Conservation (phyloP, 2,329 filamentous ascomycete genomes). For the Ascochyta viciae-villosae region DNA sequence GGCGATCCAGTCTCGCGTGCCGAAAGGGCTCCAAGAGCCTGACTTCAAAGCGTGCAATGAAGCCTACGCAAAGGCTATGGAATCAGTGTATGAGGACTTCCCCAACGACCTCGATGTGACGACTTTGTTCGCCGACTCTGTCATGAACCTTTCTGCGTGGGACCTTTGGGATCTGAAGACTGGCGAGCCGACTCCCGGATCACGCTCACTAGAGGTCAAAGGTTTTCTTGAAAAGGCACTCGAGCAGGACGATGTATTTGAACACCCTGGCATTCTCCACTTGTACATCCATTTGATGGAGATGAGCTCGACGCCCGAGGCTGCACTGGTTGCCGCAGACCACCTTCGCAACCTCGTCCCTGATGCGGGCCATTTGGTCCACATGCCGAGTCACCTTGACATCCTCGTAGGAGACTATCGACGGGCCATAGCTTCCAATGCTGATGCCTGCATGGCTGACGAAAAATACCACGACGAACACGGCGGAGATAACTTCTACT, state of each 20-base stretch:
- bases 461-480: constrained; percentile 67
- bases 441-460: constrained; percentile 71
- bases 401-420: constrained; percentile 75
- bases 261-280: constrained; percentile 75
- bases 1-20: constrained; percentile 61
- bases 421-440: constrained; percentile 70
- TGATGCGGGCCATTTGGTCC: constrained; percentile 73
- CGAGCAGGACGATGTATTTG: constrained; percentile 53
- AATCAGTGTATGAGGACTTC: constrained; percentile 60
- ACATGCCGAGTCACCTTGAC: constrained; percentile 82
- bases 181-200: constrained; percentile 61
- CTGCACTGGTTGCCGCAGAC: constrained; percentile 67
- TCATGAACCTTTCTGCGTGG: constrained; percentile 73
- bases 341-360: constrained; percentile 69
- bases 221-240: constrained; percentile 66
- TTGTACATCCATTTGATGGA: constrained; percentile 81
- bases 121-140: constrained; percentile 67
- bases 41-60: constrained; percentile 62
- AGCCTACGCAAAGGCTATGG: constrained; percentile 69
- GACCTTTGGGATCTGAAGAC: constrained; percentile 67
- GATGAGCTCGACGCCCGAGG: constrained; percentile 73
- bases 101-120: constrained; percentile 68
- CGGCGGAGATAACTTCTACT: constrained; percentile 75
- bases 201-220: constrained; percentile 66
- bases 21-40: constrained; percentile 52